Base-by-base conservation (phyloP, 257 asterid genomes). In the Osmanthus fragrans region DNA sequence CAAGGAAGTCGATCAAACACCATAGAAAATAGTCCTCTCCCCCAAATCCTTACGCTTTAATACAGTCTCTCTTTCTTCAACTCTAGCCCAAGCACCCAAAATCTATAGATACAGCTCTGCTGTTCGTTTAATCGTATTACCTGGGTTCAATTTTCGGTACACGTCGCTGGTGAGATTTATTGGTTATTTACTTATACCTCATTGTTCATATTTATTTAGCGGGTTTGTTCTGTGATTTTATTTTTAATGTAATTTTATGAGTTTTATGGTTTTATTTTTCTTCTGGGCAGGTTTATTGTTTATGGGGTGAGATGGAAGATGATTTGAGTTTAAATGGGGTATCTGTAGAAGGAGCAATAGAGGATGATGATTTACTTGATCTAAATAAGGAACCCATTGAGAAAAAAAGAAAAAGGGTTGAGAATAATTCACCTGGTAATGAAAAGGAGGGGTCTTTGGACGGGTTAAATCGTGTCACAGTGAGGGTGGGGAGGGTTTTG, bases 401-500 rank as follows among this genome's bases (percentile, higher is more conserved):
- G 81, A 85, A 83, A 71, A 89, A 87, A 73, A 73, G 89, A 5
- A 85, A 83, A 71, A 86, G 88, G 88, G 73, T 4, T 25, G 85
- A 85, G 78, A 75, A 21, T 25, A 70, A 5, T 80, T 74, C 82
- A 6, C 25, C 45, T 68, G 79, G 75, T 32, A 72, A 60, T 8
- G 83, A 79, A 76, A 73, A 75, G 51, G 86, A 34, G 71, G 80
- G 67, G 51, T 63, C 79, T 71, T 80, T 49, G 56, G 86, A 71
- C 71, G 86, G 83, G 30, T 65, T 71, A n/a, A 81, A 91, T 58
- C 81, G 70, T 32, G 75, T 56, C 30, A 54, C 67, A 8, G 93
- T 89, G 16, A 84, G 96, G 86, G 92, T 91, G 7, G 93, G 90
- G 19, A 84, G 95, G 88, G 92, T 91, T 87, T 85, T 92, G 89